phyloP scores from a whole-genome alignment of 2,329 filamentous ascomycete genomes.

The Teratosphaeriaceae sp. region DNA sequence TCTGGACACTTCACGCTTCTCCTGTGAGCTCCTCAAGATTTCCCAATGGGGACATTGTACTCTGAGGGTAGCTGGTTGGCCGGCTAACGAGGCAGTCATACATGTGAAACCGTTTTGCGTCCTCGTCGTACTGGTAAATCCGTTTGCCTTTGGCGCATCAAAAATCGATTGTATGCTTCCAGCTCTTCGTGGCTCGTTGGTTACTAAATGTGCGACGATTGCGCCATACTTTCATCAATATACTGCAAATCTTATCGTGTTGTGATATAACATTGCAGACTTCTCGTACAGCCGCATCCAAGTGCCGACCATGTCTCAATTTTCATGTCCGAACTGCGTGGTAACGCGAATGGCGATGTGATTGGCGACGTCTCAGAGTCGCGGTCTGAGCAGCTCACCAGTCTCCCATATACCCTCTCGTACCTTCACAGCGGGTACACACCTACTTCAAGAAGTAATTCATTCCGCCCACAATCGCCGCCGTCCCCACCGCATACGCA shows the following conservation, averaged over 20 bases:
- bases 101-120: too few species aligned
- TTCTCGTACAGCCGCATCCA: not conserved
- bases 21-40: too few species aligned
- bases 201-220: not conserved
- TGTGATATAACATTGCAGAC: not conserved
- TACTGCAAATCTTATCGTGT: not conserved
- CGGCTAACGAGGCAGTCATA: too few species aligned
- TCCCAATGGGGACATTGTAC: too few species aligned
- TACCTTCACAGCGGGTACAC: too few species aligned
- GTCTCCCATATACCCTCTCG: too few species aligned
- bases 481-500: constrained; percentile 45
- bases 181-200: not conserved
- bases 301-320: not conserved
- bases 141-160: not conserved
- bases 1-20: too few species aligned
- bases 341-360: not conserved
- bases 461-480: constrained; percentile 47
- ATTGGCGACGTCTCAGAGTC: not conserved
- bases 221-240: not conserved
- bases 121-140: not conserved
- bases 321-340: not conserved
- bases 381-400: constrained; percentile 16
- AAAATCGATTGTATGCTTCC: not conserved
- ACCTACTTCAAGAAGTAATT: too few species aligned
- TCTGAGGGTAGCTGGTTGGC: not conserved